phyloP scores from a whole-genome alignment of 1,284 basidiomycete species.

The Cutaneotrichosporon sp. region DNA sequence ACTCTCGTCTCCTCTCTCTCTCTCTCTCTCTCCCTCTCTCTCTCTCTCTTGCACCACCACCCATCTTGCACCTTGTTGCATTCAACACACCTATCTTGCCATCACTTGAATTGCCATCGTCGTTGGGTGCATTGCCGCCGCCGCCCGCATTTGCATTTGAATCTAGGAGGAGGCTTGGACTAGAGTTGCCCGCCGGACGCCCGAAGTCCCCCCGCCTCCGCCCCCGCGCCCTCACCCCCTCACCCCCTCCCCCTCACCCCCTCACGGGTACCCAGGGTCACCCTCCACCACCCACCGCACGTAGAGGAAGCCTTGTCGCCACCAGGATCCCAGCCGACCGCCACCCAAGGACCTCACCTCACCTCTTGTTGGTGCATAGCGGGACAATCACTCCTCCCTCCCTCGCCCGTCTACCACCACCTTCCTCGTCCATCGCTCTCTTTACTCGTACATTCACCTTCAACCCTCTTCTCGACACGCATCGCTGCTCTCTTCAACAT shows the following conservation, averaged over 20 bases:
- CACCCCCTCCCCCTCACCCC: neutral
- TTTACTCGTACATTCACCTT: neutral
- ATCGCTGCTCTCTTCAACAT: neutral
- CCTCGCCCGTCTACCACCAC: neutral
- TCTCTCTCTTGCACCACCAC: neutral
- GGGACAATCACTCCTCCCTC: constrained; percentile 7
- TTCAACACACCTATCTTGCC: neutral
- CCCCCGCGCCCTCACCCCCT: neutral
- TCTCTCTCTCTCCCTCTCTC: too few species aligned
- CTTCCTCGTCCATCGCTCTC: neutral
- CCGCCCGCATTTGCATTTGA: neutral
- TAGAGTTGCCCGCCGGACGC: neutral
- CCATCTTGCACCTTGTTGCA: neutral
- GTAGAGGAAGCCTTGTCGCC: too few species aligned
- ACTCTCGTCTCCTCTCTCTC: too few species aligned
- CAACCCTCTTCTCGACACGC: neutral
- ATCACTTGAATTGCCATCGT: neutral
- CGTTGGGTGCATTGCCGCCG: neutral
- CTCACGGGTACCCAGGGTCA: too few species aligned
- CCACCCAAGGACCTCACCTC: neutral
- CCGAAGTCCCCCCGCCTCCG: neutral
- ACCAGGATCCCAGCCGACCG: neutral
- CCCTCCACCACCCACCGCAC: too few species aligned
- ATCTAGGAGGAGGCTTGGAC: neutral
- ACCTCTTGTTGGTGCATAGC: neutral